Conservation (phyloP, 371 early-diverging fungal species). For the Mortierella polycephala region DNA sequence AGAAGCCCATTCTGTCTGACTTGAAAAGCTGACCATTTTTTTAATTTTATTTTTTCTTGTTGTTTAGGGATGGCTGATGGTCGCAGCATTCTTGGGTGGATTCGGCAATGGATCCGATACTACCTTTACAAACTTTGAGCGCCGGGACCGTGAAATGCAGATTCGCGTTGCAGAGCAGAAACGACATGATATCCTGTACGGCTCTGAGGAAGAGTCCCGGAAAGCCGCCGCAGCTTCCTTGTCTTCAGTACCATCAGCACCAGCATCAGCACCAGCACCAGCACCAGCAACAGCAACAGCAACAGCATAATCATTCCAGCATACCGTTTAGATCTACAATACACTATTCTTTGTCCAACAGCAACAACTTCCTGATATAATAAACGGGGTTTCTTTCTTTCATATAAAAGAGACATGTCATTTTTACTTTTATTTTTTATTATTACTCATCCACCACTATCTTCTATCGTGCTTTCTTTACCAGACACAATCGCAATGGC, state of each 20-base stretch:
- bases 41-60: neutral
- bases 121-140: slow-evolving; percentile 52
- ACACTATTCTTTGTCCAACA: neutral
- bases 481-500: slow-evolving; percentile 59
- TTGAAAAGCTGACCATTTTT: neutral
- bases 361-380: neutral
- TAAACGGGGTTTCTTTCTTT: too few relatives aligned
- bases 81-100: slow-evolving; percentile 45
- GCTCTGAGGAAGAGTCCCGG: slow-evolving; percentile 14
- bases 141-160: slow-evolving; percentile 47
- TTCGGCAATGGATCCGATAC: slow-evolving; percentile 51
- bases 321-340: neutral
- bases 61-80: slow-evolving; percentile 43
- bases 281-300: slow-evolving; percentile 5
- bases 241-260: slow-evolving; percentile 7
- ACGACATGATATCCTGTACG: slow-evolving; percentile 44
- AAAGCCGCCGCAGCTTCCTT: slow-evolving; percentile 11
- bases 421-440: neutral
- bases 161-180: slow-evolving; percentile 37
- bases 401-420: too few relatives aligned
- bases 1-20: neutral
- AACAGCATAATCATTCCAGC: neutral
- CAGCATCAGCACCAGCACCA: slow-evolving; percentile 9
- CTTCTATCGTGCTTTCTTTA: neutral
- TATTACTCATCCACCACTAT: too few relatives aligned